Percentiles rank a stretch among this genome's conserved stretches.
Conservation (phyloP, 2,329 filamentous ascomycete species). For the Hypoxylon sp. region DNA sequence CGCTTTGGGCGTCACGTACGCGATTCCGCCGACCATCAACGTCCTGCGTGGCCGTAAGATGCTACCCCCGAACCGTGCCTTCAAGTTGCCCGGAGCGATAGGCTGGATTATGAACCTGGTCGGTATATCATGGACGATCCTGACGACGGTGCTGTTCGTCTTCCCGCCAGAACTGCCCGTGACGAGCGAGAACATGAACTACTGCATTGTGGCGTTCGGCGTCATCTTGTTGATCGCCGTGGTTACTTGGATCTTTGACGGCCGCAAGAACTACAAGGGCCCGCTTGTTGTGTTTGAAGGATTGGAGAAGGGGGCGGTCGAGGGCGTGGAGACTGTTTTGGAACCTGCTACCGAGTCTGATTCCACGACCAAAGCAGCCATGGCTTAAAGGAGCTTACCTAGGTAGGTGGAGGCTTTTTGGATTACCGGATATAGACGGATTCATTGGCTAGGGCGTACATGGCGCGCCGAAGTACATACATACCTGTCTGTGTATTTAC, state of each 20-base stretch:
- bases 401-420: background rate
- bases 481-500: background rate
- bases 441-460: background rate
- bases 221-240: constrained; percentile 60
- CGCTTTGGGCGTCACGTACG: constrained; percentile 78
- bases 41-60: constrained; percentile 73
- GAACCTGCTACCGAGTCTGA: constrained; percentile 13
- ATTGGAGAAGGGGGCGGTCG: constrained; percentile 42
- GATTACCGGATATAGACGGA: background rate
- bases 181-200: constrained; percentile 76
- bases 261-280: constrained; percentile 61
- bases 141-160: constrained; percentile 82
- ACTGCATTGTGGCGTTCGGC: constrained; percentile 62
- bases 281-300: constrained; percentile 50
- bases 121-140: constrained; percentile 72
- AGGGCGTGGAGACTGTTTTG: constrained; percentile 40
- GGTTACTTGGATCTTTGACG: constrained; percentile 62
- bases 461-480: background rate
- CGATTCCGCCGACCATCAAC: constrained; percentile 79
- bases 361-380: constrained; percentile 12
- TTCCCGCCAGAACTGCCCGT: constrained; percentile 77
- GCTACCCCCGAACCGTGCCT: constrained; percentile 70
- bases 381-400: background rate
- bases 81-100: constrained; percentile 65
- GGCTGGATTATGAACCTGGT: constrained; percentile 72